phyloP scores from a whole-genome alignment of 805 yeast genomes.

The Saturnispora dispora region DNA sequence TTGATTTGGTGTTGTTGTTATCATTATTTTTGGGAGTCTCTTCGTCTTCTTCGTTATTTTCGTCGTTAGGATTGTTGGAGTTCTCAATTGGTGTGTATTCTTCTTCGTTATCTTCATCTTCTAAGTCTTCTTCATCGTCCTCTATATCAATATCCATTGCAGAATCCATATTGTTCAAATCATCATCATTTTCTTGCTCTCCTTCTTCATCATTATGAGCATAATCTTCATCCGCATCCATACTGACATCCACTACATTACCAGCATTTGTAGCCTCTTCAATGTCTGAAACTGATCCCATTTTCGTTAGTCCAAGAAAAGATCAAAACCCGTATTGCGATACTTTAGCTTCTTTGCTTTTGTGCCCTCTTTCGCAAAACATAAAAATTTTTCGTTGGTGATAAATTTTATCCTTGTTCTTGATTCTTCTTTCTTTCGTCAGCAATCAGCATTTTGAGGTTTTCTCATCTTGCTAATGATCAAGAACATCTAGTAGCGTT shows the following conservation, averaged over 20 bases:
- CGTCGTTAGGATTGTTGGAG: slow-evolving; percentile 12
- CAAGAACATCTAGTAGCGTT: neutral
- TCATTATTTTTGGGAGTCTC: neutral
- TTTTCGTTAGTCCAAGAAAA: neutral
- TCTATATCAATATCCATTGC: slow-evolving; percentile 11
- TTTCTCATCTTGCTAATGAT: slow-evolving; percentile 5
- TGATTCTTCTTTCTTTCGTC: neutral
- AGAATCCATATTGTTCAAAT: slow-evolving; percentile 8
- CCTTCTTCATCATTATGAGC: neutral
- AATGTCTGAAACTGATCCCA: neutral
- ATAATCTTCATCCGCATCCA: neutral
- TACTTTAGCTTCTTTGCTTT: neutral
- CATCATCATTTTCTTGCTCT: slow-evolving; percentile 1
- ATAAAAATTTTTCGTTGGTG: neutral
- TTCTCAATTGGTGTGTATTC: slow-evolving; percentile 20
- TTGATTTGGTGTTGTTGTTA: neutral
- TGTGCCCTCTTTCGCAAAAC: neutral
- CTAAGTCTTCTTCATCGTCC: slow-evolving; percentile 19
- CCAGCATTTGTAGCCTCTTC: neutral
- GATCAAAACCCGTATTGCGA: neutral
- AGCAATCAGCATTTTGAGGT: slow-evolving; percentile 7
- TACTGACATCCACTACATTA: neutral
- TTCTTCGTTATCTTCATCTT: slow-evolving; percentile 13
- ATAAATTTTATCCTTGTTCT: neutral
- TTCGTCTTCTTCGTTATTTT: neutral